Base-by-base conservation (phyloP, 257 asterid species). In the Rauvolfia tetraphylla region DNA sequence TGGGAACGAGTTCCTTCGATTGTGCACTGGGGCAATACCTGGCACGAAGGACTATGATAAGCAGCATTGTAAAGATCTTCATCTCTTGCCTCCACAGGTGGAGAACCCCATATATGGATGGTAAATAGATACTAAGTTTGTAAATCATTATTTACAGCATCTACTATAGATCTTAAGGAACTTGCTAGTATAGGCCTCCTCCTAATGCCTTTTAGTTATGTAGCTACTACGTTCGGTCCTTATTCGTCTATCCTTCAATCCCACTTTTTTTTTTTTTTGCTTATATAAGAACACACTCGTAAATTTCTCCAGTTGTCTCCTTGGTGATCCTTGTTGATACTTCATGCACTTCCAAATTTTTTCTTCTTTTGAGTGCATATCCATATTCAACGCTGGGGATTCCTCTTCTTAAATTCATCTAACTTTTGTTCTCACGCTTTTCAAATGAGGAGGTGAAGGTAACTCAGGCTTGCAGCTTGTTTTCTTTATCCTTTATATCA, bases 31-130 rank as follows among this genome's bases (percentile, higher is more conserved):
- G 17, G 98, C 97, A 9, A 88, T 84, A 15, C 98, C 99, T 1
- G 90, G 95, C 44, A 84, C 96, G 3, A 90, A 91, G 86, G 90
- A 89, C 81, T 95, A 93, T 41, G 84, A 84, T 74, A 85, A 89
- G 53, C 91, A 95, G 84, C 97, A 93, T 36, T 79, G 91, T 61
- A 83, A 87, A 72, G 99, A 95, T 89, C 97, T 95, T 74, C 83
- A 72, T 81, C 92, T 95, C 25, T 78, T 86, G 83, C 99, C 97
- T 51, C 93, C 98, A 6, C 90, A 85, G 84, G 98, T 92, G 69
- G 95, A 90, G 89, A 93, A 89, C 78, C 99, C 99, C 29, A 75
- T 95, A n/a, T 95, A 91, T 81, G 97, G 97, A 17, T 95, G 96
- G 99, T 95, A 91, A 86, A 59, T 82, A 84, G 87, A 75, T 79